A percentile compares a stretch with the other conserved stretches of the same genome.
phyloP scores from a whole-genome alignment of 768 basidiomycete species.

The Lentinula boryana region DNA sequence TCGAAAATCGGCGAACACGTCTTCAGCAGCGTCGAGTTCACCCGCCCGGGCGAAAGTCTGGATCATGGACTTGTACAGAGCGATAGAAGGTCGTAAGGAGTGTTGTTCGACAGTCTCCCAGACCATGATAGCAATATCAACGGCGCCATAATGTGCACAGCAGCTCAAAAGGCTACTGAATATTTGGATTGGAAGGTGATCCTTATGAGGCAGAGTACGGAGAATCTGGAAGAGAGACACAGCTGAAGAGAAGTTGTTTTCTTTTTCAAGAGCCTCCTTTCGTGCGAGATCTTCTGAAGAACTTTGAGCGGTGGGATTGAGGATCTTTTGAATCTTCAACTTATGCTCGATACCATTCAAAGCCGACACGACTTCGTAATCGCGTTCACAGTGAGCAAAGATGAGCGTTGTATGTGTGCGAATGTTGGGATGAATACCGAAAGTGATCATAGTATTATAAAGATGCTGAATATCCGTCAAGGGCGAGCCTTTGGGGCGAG shows the following conservation, averaged over 20 bases:
- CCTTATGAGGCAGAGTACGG: conserved; percentile 26
- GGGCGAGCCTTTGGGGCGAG: conserved; percentile 44
- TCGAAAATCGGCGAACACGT: conserved; percentile 60
- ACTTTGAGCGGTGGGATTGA: not conserved
- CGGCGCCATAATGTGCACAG: conserved; percentile 49
- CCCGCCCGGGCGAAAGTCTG: conserved; percentile 47
- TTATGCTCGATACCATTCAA: conserved; percentile 38
- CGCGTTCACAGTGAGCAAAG: conserved; percentile 55
- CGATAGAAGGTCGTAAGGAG: conserved; percentile 22
- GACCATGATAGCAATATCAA: conserved; percentile 57
- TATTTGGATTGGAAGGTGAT: conserved; percentile 25
- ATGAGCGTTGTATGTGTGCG: conserved; percentile 62
- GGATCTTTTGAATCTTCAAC: conserved; percentile 23
- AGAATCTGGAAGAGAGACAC: conserved; percentile 68
- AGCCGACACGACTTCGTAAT: conserved; percentile 51
- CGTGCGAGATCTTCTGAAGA: conserved; percentile 18
- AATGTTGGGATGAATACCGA: conserved; percentile 54
- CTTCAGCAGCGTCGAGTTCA: conserved; percentile 42
- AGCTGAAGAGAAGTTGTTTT: conserved; percentile 68
- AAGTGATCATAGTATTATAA: conserved; percentile 68
- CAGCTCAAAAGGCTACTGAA: conserved; percentile 57
- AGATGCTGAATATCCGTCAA: conserved; percentile 53
- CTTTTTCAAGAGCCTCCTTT: conserved; percentile 41
- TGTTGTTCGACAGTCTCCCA: conserved; percentile 57
- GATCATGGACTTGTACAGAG: conserved; percentile 51